phyloP scores from a whole-genome alignment of 345 rosid species.

The Ricinus communis region DNA sequence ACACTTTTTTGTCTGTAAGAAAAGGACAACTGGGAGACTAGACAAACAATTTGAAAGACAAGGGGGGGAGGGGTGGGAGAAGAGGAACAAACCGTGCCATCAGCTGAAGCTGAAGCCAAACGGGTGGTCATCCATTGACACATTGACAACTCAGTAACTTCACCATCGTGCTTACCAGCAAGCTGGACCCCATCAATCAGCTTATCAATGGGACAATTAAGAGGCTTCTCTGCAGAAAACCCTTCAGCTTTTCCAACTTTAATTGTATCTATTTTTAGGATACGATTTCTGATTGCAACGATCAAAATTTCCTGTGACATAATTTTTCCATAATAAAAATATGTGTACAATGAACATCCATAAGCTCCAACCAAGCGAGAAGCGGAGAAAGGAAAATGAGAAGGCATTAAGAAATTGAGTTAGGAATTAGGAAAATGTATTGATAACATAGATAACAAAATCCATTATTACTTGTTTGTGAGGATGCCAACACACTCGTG shows the following conservation, averaged over 20 bases:
- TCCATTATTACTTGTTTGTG: conserved; percentile 70
- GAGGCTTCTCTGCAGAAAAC: conserved; percentile 68
- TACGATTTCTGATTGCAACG: conserved; percentile 65
- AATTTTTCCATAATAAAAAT: neutral
- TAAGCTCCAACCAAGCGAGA: neutral
- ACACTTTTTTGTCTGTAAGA: neutral
- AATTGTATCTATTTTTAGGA: conserved; percentile 68
- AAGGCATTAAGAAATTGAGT: neutral
- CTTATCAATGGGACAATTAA: conserved; percentile 59
- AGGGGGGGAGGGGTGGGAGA: too few species aligned
- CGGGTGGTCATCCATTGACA: conserved; percentile 89
- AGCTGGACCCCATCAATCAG: conserved; percentile 74
- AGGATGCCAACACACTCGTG: conserved; percentile 91
- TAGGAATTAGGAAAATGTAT: neutral
- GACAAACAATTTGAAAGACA: neutral
- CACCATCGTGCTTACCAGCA: conserved; percentile 86
- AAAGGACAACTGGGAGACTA: conserved; percentile 3
- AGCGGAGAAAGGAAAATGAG: neutral
- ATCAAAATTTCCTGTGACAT: conserved; percentile 75
- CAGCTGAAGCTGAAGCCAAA: conserved; percentile 28
- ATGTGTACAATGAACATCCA: neutral
- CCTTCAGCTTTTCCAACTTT: conserved; percentile 60
- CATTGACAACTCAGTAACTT: conserved; percentile 91
- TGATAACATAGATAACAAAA: neutral
- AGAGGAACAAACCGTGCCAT: conserved; percentile 75